A percentile compares a stretch with the other conserved stretches of the same genome.
phyloP scores from a whole-genome alignment of 108 stramenopile species.

The Fragilariopsis cylindrus region DNA sequence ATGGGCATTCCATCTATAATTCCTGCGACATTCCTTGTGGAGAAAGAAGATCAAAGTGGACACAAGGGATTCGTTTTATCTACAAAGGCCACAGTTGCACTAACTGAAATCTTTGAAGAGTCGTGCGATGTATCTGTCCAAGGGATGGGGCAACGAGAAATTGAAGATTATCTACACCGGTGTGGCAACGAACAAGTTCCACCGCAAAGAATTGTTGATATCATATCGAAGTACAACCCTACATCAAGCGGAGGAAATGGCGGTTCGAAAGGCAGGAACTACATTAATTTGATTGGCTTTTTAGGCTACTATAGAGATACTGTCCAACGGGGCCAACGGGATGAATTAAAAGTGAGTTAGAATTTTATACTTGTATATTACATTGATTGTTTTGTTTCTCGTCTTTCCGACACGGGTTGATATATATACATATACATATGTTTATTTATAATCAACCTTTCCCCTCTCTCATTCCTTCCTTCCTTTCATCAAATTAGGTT shows the following conservation, averaged over 20 bases:
- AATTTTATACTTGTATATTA: neutral
- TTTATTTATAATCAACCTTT: neutral
- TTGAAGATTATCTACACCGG: slow-evolving; percentile 66
- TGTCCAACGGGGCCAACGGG: slow-evolving; percentile 56
- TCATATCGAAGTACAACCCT: slow-evolving; percentile 68
- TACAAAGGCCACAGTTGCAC: slow-evolving; percentile 43
- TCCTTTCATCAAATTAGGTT: slow-evolving; percentile 33
- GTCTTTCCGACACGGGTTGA: neutral
- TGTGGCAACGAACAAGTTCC: slow-evolving; percentile 70
- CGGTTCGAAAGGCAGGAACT: slow-evolving; percentile 19
- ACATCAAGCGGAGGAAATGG: slow-evolving; percentile 27
- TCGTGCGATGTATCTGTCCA: slow-evolving; percentile 45
- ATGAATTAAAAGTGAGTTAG: slow-evolving; percentile 59
- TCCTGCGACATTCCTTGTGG: slow-evolving; percentile 54
- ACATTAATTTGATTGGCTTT: slow-evolving; percentile 83
- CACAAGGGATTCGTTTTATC: slow-evolving; percentile 50
- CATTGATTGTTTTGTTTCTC: slow-evolving; percentile 1
- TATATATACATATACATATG: neutral
- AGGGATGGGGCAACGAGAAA: slow-evolving; percentile 72
- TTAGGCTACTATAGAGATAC: slow-evolving; percentile 85
- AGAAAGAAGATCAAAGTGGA: slow-evolving; percentile 56
- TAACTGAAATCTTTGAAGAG: slow-evolving; percentile 67
- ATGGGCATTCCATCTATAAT: slow-evolving; percentile 49
- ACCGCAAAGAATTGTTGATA: slow-evolving; percentile 73
- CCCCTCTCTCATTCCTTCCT: slow-evolving; percentile 15